Conservation (phyloP, 331 rosid species). For the Cydonia oblonga region DNA sequence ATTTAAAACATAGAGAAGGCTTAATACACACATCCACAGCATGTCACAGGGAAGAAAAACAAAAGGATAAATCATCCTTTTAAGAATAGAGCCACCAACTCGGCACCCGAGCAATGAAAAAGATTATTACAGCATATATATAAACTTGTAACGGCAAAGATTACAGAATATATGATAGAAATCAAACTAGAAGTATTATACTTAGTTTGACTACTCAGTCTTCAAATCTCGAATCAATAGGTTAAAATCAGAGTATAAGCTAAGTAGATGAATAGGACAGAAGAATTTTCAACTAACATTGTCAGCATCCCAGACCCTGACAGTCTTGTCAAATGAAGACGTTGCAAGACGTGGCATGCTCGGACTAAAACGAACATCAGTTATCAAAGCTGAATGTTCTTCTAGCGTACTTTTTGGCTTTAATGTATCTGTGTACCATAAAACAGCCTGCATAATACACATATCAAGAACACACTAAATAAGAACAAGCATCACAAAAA, state of each 20-base stretch:
- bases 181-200: background rate
- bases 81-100: background rate
- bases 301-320: constrained; percentile 96
- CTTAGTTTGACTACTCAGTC: background rate
- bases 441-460: constrained; percentile 58
- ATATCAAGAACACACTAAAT: constrained; percentile 8
- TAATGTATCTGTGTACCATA: constrained; percentile 75
- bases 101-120: background rate
- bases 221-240: background rate
- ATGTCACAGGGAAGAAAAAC: background rate
- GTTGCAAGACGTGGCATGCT: constrained; percentile 85
- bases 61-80: background rate
- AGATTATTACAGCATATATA: background rate
- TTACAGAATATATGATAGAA: background rate
- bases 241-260: background rate
- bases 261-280: background rate
- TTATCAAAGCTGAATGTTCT: constrained; percentile 72
- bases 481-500: background rate
- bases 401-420: constrained; percentile 67
- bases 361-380: constrained; percentile 95
- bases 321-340: constrained; percentile 90
- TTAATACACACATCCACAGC: constrained; percentile 4
- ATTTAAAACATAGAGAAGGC: background rate
- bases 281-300: constrained; percentile 49
- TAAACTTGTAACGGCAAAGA: background rate